phyloP scores from a whole-genome alignment of 139 green algal species.

The Chlamydomonas sp. region DNA sequence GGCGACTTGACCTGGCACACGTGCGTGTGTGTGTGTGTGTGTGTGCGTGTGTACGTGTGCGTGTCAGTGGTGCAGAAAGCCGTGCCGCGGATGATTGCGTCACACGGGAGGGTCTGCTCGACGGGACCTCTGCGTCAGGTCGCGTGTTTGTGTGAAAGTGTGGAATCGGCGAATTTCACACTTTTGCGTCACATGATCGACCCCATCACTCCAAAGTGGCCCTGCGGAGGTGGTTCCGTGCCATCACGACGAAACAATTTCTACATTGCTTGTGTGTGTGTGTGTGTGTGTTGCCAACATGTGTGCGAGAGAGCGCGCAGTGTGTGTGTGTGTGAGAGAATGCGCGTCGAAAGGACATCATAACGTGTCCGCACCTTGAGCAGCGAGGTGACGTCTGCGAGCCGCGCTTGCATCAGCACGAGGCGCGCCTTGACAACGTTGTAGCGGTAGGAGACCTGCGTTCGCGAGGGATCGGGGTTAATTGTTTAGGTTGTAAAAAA shows the following conservation, averaged over 20 bases:
- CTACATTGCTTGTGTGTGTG: no score
- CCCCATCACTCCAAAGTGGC: background rate
- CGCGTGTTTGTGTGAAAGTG: background rate
- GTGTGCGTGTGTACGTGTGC: no score
- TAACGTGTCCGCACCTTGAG: constrained; percentile 12
- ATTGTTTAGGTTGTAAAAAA: no score
- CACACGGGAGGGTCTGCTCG: background rate
- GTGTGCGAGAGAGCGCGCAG: no score
- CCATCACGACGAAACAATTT: background rate
- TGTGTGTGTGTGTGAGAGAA: constrained; percentile 7
- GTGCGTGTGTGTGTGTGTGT: background rate
- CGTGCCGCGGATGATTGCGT: no score
- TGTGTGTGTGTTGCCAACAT: no score
- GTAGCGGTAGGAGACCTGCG: constrained; percentile 58
- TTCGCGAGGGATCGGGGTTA: no score
- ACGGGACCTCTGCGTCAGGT: background rate
- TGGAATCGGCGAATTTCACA: background rate
- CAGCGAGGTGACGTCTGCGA: constrained; percentile 53
- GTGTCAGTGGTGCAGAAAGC: no score
- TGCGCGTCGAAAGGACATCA: background rate
- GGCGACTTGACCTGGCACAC: constrained; percentile 65
- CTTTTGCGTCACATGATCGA: background rate
- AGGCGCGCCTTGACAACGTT: constrained; percentile 58
- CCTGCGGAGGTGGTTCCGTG: background rate
- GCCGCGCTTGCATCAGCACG: constrained; percentile 46